Evolutionary conservation across 768 basidiomycete species (phyloP), one percentile per base, ranked within the genome.

Genomic region (Kwoniella pini): DNA sequence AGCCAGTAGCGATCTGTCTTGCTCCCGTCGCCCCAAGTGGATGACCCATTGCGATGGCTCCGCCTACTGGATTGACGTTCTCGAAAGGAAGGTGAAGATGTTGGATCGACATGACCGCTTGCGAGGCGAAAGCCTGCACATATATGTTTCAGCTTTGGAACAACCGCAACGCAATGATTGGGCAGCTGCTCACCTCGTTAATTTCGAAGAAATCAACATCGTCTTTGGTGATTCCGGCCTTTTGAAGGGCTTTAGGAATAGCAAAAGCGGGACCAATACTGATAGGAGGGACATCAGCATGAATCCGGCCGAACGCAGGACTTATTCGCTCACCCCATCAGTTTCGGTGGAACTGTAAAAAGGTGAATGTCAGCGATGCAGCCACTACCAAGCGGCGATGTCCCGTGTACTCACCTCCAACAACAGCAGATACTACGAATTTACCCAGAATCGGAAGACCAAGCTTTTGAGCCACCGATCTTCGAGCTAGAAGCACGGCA

Each of bases 81-180:
- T 69, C 71, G 53, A 71, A 76, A 36, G 68, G 85, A 44, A 95
- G 82, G 26, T 82, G 81, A 24, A 94, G 83, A 70, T 90, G 81
- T 70, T 94, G 88, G 7, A 94, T 86, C 53, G 90, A 93, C 79
- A 92, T 88, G n/a, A 89, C 90, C 61, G 91, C 81, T 84, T 79
- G 81, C 85, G 89, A 91, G 87, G 48, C 89, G 86, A 94, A 95
- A 0, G 92, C 92, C 78, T 93, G 89, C 57, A 91, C 91, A 64
- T n/a, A n/a, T n/a, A n/a, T n/a, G n/a, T n/a, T n/a, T n/a, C n/a
- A n/a, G n/a, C n/a, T n/a, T n/a, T n/a, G n/a, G n/a, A n/a, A n/a
- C n/a, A n/a, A n/a, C n/a, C 15, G 48, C 13, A n/a, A 6, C 17
- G 10, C 6, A 27, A 15, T 17, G 13, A 31, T 13, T 30, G 11